These are phyloP conservation scores for Sherardia arvensis DNA, from an alignment of 257 asterid genomes.

Conservation along the genomic window DNA sequence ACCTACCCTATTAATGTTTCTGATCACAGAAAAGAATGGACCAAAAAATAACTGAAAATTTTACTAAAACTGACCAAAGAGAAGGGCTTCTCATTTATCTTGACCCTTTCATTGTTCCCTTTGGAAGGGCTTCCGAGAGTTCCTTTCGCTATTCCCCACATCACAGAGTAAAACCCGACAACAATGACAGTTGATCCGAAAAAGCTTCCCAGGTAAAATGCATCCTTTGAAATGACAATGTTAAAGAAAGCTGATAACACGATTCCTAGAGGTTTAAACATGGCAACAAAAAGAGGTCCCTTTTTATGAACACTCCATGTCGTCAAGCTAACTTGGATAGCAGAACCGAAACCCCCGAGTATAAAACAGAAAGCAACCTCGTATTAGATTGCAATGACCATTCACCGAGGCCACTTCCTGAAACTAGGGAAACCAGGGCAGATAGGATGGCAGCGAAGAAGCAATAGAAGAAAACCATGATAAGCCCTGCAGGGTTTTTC, in stretches of 20 bases:
- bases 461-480: slow-evolving; percentile 86
- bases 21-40: no score
- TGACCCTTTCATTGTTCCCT: no score
- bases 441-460: slow-evolving; percentile 76
- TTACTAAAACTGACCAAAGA: no score
- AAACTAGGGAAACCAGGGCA: slow-evolving; percentile 40
- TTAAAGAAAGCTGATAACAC: slow-evolving; percentile 60
- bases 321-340: slow-evolving; percentile 64
- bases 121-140: slow-evolving; percentile 18
- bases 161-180: slow-evolving; percentile 79
- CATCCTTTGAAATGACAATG: slow-evolving; percentile 49
- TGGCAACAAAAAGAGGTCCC: slow-evolving; percentile 82
- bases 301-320: slow-evolving; percentile 63
- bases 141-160: slow-evolving; percentile 89
- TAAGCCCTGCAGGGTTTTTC: slow-evolving; percentile 73
- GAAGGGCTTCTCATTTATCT: no score
- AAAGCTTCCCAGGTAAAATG: slow-evolving; percentile 74
- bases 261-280: slow-evolving; percentile 78
- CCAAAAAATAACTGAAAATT: no score
- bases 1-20: no score
- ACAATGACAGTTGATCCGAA: slow-evolving; percentile 63
- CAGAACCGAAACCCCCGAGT: slow-evolving; percentile 80
- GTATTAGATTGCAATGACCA: slow-evolving; percentile 67
- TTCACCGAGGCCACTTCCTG: slow-evolving; percentile 46
- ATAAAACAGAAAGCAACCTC: slow-evolving; percentile 60